Evolutionary conservation across 129 eudicot genomes (phyloP).

Genomic region (Flaveria bidentis): DNA sequence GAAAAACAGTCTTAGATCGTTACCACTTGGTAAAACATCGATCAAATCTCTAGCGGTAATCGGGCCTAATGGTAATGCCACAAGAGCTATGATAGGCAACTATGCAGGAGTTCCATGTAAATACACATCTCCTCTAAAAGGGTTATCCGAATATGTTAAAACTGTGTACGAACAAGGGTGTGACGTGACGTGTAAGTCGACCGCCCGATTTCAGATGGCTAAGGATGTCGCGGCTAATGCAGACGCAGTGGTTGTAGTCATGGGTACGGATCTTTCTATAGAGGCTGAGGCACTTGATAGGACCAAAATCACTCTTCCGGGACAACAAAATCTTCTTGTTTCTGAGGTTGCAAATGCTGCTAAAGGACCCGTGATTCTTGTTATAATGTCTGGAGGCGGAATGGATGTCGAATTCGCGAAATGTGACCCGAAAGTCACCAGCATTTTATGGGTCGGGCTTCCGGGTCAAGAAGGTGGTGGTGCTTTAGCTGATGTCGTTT

Average conservation of each 20-base stretch:
- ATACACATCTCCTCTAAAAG: slow-evolving; percentile 35
- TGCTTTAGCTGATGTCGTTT: slow-evolving; percentile 41
- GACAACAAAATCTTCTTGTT: slow-evolving; percentile 33
- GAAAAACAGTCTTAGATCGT: slow-evolving; percentile 24
- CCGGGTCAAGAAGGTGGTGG: slow-evolving; percentile 46
- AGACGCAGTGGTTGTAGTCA: slow-evolving; percentile 34
- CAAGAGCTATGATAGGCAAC: slow-evolving; percentile 48
- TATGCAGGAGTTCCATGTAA: slow-evolving; percentile 49
- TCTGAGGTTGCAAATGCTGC: slow-evolving; percentile 28
- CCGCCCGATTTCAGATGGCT: background rate
- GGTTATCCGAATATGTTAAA: slow-evolving; percentile 24
- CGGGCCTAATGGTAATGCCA: slow-evolving; percentile 62
- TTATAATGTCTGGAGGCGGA: slow-evolving; percentile 39
- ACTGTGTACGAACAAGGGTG: slow-evolving; percentile 30
- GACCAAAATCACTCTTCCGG: slow-evolving; percentile 32
- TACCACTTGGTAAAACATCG: background rate
- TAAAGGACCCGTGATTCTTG: slow-evolving; percentile 46
- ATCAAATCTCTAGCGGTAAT: slow-evolving; percentile 43
- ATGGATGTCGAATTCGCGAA: slow-evolving; percentile 37
- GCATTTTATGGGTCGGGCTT: slow-evolving; percentile 41
- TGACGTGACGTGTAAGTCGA: slow-evolving; percentile 28
- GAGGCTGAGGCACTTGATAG: slow-evolving; percentile 36
- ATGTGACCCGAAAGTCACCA: slow-evolving; percentile 23
- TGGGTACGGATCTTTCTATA: slow-evolving; percentile 34
- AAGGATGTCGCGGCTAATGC: slow-evolving; percentile 21